Base-by-base conservation (phyloP, 805 yeast genomes). In the Kurtzmaniella cleridarum region DNA sequence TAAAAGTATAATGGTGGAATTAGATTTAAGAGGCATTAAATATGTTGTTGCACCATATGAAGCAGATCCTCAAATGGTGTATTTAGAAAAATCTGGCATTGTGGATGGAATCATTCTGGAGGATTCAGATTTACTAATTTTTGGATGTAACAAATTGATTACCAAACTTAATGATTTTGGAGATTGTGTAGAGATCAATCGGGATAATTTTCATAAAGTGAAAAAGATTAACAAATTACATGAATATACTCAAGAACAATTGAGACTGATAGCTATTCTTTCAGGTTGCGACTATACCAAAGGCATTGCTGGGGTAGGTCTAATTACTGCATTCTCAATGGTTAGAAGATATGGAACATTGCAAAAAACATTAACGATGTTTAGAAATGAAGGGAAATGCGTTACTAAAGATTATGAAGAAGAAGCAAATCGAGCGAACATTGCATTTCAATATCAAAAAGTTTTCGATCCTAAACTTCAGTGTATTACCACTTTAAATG, bases 201-300 rank as follows among this genome's bases (percentile, higher is more conserved):
- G 84, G 26, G 73, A 70, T 2, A 66, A 78, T 38, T 81, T 90
- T 46, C 45, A 47, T 15, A 55, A 64, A 39, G 64, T 82, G 45
- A 69, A 63, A 32, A 64, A 59, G 29, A 59, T 73, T 11, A 73
- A 75, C 13, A 73, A 77, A 6, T 59, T 89, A 30, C 67, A 73
- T 0, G 51, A 65, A 5, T 70, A 81, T 48, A 57, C 71, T 15
- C 73, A 64, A 20, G 75, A 73, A 8, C 86, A 87, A 49, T 57
- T 87, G 38, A 69, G 93, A 34, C 68, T 79, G 31, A 76, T 87
- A 61, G 98, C 96, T 2, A 82, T 90, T 48, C 55, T 93, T 3
- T 78, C 95, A n/a, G 99, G 99, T 0, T 93, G 99, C 62, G 99
- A 93, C 59, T 93, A 93, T 54, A 86, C 96, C 0, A 78, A 78